Evolutionary conservation across 106 monocot species (phyloP).

Genomic region (Hemerocallis citrina): DNA sequence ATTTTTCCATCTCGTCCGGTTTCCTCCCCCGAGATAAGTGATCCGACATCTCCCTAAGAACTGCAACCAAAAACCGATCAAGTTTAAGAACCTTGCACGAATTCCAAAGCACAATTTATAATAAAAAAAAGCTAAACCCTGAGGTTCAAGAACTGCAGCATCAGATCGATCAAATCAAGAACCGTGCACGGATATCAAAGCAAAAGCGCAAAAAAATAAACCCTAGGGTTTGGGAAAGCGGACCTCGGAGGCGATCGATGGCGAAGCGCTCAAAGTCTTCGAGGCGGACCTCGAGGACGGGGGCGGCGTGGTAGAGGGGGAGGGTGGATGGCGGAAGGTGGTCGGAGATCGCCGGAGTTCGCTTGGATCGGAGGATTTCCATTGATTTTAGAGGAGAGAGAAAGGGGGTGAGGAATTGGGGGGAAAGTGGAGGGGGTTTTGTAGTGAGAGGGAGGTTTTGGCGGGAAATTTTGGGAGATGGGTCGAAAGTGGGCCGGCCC

Average conservation of each 20-base stretch:
- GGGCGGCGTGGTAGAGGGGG: constrained; percentile 61
- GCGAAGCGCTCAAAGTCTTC: constrained; percentile 88
- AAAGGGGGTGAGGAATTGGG: background rate
- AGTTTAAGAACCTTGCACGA: no score
- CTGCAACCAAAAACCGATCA: constrained; percentile 31
- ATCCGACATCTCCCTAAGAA: constrained; percentile 85
- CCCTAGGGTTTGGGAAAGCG: background rate
- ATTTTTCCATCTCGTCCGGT: constrained; percentile 84
- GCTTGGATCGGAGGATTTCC: constrained; percentile 80
- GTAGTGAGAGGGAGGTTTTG: background rate
- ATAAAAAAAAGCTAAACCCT: background rate
- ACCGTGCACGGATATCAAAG: no score
- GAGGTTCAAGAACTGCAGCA: background rate
- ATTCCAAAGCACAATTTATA: no score
- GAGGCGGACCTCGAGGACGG: constrained; percentile 64
- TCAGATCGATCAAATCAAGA: no score
- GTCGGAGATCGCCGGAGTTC: constrained; percentile 21
- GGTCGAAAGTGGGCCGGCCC: constrained; percentile 1
- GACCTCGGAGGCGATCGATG: constrained; percentile 86
- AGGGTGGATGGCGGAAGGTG: constrained; percentile 14
- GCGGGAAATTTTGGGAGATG: background rate
- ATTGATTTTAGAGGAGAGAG: constrained; percentile 11
- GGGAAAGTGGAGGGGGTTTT: background rate
- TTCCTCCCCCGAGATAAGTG: constrained; percentile 78
- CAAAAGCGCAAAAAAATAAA: no score